phyloP scores from a whole-genome alignment of 2,329 filamentous ascomycete genomes.

The Zalaria sp. region DNA sequence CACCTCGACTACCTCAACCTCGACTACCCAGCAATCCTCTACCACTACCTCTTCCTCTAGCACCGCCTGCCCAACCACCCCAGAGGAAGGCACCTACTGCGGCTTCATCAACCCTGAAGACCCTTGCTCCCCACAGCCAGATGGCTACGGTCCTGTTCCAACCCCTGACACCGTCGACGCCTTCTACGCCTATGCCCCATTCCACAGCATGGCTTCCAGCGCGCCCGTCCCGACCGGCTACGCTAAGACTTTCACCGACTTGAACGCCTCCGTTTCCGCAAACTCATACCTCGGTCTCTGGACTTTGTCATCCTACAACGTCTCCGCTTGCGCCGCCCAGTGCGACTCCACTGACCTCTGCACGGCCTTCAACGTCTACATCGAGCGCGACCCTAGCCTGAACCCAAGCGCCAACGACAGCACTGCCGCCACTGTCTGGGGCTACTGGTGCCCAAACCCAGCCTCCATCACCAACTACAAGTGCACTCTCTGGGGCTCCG shows the following conservation, averaged over 20 bases:
- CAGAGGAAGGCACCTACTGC: constrained; percentile 20
- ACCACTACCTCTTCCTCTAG: constrained; percentile 11
- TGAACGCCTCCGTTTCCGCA: constrained; percentile 14
- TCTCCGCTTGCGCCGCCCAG: constrained; percentile 13
- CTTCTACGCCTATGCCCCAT: constrained; percentile 13
- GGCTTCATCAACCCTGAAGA: constrained; percentile 25
- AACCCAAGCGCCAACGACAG: constrained; percentile 15
- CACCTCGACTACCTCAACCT: constrained; percentile 1
- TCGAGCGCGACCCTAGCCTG: constrained; percentile 19
- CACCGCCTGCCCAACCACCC: constrained; percentile 15
- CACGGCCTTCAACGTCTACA: constrained; percentile 21
- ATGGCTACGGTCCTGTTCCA: constrained; percentile 18
- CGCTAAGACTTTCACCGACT: constrained; percentile 16
- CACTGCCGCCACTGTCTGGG: constrained; percentile 11
- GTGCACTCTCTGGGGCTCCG: constrained; percentile 24
- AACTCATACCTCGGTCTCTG: constrained; percentile 19
- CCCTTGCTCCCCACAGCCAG: constrained; percentile 22
- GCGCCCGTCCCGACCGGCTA: constrained; percentile 11
- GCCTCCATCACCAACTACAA: constrained; percentile 24
- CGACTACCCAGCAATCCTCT: constrained; percentile 1
- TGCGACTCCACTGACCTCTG: constrained; percentile 19
- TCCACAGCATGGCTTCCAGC: constrained; percentile 10
- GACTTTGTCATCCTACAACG: constrained; percentile 17
- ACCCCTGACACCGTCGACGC: constrained; percentile 11
- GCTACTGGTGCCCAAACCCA: constrained; percentile 20